Conservation (phyloP, 129 eudicot genomes). For the Tagetes patula region DNA sequence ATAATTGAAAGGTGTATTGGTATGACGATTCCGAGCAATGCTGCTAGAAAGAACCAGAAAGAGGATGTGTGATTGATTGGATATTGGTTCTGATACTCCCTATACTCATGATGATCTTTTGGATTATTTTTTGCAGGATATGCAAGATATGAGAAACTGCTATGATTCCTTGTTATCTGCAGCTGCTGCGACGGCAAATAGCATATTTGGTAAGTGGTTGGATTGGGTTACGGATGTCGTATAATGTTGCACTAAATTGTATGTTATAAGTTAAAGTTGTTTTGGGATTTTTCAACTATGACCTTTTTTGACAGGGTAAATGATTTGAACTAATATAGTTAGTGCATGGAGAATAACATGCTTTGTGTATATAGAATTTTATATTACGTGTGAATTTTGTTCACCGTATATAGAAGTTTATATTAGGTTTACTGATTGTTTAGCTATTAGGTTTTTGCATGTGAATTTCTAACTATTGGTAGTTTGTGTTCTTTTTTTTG, state of each 20-base stretch:
- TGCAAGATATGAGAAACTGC: conserved; percentile 81
- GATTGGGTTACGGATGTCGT: conserved; percentile 1
- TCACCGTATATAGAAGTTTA: not conserved
- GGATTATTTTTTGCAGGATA: conserved; percentile 56
- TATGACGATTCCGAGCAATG: conserved; percentile 6
- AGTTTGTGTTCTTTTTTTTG: not conserved
- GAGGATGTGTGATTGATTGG: not conserved
- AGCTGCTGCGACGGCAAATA: conserved; percentile 87
- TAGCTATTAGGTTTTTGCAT: not conserved
- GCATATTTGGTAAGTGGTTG: conserved; percentile 63
- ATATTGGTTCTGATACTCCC: not conserved
- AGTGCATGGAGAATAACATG: not conserved
- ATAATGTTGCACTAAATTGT: not conserved
- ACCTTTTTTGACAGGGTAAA: not conserved
- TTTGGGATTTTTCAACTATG: not conserved
- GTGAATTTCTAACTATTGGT: not conserved
- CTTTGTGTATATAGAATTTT: not conserved
- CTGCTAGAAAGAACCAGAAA: not conserved
- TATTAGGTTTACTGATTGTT: not conserved
- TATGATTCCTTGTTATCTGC: conserved; percentile 81
- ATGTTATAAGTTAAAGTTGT: not conserved
- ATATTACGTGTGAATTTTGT: not conserved
- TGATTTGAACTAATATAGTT: not conserved
- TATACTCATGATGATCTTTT: not conserved
- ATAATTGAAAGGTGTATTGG: not conserved